phyloP scores from a whole-genome alignment of 2,329 filamentous ascomycete genomes.

The Fusarium brachygibbosum region DNA sequence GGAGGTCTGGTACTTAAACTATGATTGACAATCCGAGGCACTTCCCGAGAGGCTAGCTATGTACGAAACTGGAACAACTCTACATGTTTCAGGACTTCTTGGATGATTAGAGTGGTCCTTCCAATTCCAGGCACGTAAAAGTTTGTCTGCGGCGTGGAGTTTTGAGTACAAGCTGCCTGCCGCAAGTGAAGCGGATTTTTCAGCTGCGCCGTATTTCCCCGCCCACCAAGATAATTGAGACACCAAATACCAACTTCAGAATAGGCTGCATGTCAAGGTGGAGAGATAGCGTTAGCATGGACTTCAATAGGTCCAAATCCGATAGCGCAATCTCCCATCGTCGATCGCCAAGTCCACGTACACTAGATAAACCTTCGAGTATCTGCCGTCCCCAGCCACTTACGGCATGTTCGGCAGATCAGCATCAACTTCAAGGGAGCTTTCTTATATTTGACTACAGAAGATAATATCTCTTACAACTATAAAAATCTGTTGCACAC shows the following conservation, averaged over 20 bases:
- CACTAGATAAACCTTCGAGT: background rate
- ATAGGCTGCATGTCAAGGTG: background rate
- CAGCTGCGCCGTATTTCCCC: background rate
- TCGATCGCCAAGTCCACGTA: background rate
- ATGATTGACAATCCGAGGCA: too few relatives aligned
- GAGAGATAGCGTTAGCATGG: too few relatives aligned
- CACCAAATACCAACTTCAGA: background rate
- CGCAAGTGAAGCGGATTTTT: too few relatives aligned
- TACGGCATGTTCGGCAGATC: background rate
- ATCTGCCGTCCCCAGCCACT: background rate
- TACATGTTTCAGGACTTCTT: too few relatives aligned
- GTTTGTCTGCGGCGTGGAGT: too few relatives aligned
- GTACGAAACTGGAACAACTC: too few relatives aligned
- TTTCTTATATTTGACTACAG: background rate
- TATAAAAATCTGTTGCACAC: accelerated
- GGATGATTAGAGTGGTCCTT: too few relatives aligned
- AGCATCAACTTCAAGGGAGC: too few relatives aligned
- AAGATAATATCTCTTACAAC: background rate
- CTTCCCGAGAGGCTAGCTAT: too few relatives aligned
- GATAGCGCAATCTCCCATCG: background rate
- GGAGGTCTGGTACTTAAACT: too few relatives aligned
- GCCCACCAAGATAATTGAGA: background rate
- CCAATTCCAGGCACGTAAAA: too few relatives aligned
- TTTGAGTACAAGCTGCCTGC: background rate
- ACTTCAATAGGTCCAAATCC: background rate